Evolutionary conservation across 305 asterid species (phyloP).

Genomic region (Solanum hybrid): DNA sequence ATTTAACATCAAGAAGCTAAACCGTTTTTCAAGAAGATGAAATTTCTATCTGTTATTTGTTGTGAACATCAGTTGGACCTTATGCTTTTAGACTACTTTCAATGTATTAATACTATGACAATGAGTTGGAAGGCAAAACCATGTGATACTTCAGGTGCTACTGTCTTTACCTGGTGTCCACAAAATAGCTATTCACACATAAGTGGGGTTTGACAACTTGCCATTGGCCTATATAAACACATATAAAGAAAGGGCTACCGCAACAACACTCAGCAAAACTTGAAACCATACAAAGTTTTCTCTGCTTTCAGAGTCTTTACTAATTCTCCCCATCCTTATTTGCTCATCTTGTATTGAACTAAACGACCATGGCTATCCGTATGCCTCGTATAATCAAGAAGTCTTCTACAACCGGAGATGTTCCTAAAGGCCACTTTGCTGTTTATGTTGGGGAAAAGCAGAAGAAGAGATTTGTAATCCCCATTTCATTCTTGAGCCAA

Average conservation of each 20-base stretch:
- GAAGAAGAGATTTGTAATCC: constrained; percentile 1
- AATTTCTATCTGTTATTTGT: background rate
- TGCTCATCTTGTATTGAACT: background rate
- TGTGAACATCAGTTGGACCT: background rate
- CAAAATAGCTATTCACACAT: background rate
- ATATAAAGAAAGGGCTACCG: background rate
- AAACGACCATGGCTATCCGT: background rate
- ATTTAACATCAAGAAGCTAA: background rate
- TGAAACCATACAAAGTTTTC: background rate
- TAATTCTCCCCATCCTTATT: background rate
- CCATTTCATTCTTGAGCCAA: constrained; percentile 15
- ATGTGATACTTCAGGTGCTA: constrained; percentile 8
- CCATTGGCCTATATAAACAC: background rate
- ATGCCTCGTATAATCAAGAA: background rate
- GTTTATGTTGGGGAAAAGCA: background rate
- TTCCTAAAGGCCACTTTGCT: constrained; percentile 3
- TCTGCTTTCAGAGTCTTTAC: background rate
- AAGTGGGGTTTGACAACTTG: background rate
- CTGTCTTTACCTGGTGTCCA: background rate
- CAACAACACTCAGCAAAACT: background rate
- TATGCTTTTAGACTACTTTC: background rate
- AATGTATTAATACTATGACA: background rate
- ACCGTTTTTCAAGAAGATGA: background rate
- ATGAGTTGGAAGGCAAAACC: constrained; percentile 10
- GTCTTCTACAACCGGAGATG: background rate